A percentile compares a stretch with the other conserved stretches of the same genome.
Conservation (phyloP, 2,329 filamentous ascomycete species). For the Phaeosphaeriaceae sp. region DNA sequence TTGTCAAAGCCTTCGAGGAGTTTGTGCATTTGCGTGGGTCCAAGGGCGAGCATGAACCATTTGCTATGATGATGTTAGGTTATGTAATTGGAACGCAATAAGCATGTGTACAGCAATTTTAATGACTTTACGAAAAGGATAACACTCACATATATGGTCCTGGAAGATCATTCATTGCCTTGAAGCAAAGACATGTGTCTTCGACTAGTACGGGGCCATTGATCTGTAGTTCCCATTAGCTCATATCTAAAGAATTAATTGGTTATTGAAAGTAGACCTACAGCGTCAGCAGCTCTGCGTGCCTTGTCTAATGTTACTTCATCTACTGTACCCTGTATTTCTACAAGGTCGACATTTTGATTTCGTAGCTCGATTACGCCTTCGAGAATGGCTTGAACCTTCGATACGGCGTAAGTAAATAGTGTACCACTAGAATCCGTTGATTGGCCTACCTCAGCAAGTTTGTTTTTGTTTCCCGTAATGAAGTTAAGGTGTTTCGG, state of each 20-base stretch:
- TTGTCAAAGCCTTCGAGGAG: constrained; percentile 87
- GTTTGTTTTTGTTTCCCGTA: constrained; percentile 94
- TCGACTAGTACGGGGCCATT: constrained; percentile 91
- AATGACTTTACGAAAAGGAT: too few relatives aligned
- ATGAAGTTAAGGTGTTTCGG: constrained; percentile 81
- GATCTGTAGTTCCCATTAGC: constrained; percentile 62
- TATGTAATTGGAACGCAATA: too few relatives aligned
- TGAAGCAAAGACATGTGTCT: constrained; percentile 93
- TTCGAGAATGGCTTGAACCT: constrained; percentile 80
- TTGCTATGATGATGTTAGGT: constrained; percentile 65
- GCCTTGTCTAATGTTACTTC: constrained; percentile 92
- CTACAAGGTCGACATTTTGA: constrained; percentile 78
- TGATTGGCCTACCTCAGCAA: constrained; percentile 64
- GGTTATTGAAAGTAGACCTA: constrained; percentile 51
- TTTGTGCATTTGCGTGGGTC: constrained; percentile 86
- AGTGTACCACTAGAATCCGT: not conserved
- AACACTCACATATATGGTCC: constrained; percentile 87
- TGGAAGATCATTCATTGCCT: constrained; percentile 86
- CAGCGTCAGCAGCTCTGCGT: constrained; percentile 76
- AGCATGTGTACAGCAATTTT: too few relatives aligned
- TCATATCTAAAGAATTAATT: not conserved
- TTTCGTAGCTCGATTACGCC: constrained; percentile 73
- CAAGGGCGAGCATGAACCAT: constrained; percentile 86
- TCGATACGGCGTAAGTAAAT: not conserved
- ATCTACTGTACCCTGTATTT: constrained; percentile 91